These are phyloP conservation scores for Tylopilus rubrobrunneus DNA, from an alignment of 768 basidiomycete genomes.

Conservation along the genomic window DNA sequence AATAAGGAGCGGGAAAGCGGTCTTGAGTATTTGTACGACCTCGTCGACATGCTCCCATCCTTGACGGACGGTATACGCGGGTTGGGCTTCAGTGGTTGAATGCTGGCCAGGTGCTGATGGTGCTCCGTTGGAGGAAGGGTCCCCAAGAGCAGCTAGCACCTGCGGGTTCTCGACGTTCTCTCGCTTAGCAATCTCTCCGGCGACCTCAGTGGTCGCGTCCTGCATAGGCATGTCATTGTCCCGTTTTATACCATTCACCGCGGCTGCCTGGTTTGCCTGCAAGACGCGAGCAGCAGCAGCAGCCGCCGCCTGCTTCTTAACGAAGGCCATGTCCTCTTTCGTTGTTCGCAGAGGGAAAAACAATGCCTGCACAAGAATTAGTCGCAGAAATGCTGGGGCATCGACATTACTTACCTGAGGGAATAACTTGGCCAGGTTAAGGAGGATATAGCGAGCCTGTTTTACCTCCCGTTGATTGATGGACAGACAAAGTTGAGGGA, in stretches of 20 bases:
- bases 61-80: constrained; percentile 46
- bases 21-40: constrained; percentile 89
- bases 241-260: constrained; percentile 27
- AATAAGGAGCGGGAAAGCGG: constrained; percentile 90
- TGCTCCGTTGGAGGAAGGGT: constrained; percentile 13
- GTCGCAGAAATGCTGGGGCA: not conserved
- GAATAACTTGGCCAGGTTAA: constrained; percentile 85
- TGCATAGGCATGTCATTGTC: constrained; percentile 31
- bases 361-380: constrained; percentile 57
- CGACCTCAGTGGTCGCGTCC: constrained; percentile 25
- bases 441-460: constrained; percentile 83
- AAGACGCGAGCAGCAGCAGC: constrained; percentile 29
- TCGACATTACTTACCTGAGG: constrained; percentile 67
- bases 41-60: constrained; percentile 93
- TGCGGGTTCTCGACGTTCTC: constrained; percentile 26
- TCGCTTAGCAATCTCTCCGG: constrained; percentile 25
- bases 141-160: constrained; percentile 11
- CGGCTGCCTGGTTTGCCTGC: constrained; percentile 32
- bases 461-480: constrained; percentile 90
- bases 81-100: constrained; percentile 19
- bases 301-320: constrained; percentile 41
- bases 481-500: constrained; percentile 89
- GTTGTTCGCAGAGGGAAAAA: constrained; percentile 93
- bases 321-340: constrained; percentile 59
- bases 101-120: constrained; percentile 15